These are phyloP conservation scores for Tylopilus rubrobrunneus DNA, from an alignment of 768 basidiomycete species.

Conservation along the genomic window DNA sequence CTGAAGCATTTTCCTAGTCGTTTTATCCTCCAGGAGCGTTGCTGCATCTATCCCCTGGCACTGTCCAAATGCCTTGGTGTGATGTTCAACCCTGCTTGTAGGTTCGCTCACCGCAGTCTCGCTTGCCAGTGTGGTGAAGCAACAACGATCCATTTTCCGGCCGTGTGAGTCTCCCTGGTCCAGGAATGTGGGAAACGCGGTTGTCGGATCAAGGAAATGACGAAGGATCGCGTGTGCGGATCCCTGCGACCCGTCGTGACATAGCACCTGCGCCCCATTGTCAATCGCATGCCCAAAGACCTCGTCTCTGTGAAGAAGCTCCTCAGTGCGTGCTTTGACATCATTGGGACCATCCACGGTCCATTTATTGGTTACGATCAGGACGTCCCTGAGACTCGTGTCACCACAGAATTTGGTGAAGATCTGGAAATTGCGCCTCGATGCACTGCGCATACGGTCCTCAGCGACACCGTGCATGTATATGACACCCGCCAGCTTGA, in stretches of 20 bases:
- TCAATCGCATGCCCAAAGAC: conserved; percentile 47
- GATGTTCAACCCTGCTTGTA: conserved; percentile 38
- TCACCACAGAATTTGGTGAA: conserved; percentile 51
- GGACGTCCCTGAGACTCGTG: conserved; percentile 40
- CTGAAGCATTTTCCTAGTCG: conserved; percentile 36
- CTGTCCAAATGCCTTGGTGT: conserved; percentile 39
- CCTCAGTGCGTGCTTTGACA: not conserved
- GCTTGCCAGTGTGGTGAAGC: conserved; percentile 38
- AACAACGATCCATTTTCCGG: conserved; percentile 36
- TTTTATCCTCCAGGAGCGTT: conserved; percentile 37
- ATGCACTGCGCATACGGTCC: conserved; percentile 40
- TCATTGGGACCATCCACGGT: conserved; percentile 7
- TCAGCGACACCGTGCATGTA: conserved; percentile 49
- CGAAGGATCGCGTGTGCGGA: conserved; percentile 46
- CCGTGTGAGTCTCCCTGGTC: conserved; percentile 41
- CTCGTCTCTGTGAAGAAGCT: conserved; percentile 14
- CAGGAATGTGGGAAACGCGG: conserved; percentile 36
- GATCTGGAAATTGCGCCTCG: conserved; percentile 41
- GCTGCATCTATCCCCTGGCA: conserved; percentile 41
- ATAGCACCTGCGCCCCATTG: conserved; percentile 40
- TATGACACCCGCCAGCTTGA: conserved; percentile 43
- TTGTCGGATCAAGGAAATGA: conserved; percentile 35
- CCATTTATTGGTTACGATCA: conserved; percentile 49
- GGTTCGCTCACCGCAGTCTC: conserved; percentile 43
- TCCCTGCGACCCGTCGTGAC: conserved; percentile 37